Conservation (phyloP, 2,329 filamentous ascomycete species). For the Aspergillus bombycis region DNA sequence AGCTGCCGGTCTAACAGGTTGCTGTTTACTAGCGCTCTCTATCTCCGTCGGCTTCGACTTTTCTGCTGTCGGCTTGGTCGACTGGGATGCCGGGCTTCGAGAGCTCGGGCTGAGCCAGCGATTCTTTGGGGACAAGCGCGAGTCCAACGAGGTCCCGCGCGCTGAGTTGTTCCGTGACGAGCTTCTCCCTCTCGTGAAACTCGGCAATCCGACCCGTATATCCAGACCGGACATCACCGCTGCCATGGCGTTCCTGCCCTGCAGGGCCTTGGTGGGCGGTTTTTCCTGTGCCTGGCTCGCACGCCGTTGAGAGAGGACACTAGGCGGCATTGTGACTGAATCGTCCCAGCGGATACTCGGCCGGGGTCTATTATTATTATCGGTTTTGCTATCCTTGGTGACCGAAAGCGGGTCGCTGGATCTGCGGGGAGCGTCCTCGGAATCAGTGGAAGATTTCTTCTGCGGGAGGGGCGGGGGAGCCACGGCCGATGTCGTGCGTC, state of each 20-base stretch:
- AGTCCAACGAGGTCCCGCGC: slow-evolving; percentile 44
- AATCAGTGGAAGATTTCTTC: slow-evolving; percentile 11
- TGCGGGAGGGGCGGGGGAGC: slow-evolving; percentile 12
- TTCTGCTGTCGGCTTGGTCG: slow-evolving; percentile 57
- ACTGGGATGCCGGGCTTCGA: slow-evolving; percentile 39
- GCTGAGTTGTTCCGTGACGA: slow-evolving; percentile 44
- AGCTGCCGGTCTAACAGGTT: slow-evolving; percentile 67
- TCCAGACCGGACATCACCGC: slow-evolving; percentile 48
- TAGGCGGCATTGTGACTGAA: slow-evolving; percentile 22
- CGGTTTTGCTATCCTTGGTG: slow-evolving; percentile 16
- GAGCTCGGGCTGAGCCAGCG: slow-evolving; percentile 56
- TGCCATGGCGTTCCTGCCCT: slow-evolving; percentile 50
- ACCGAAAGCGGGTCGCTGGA: slow-evolving; percentile 12
- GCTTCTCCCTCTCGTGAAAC: slow-evolving; percentile 40
- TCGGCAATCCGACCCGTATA: slow-evolving; percentile 36
- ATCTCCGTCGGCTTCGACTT: slow-evolving; percentile 68
- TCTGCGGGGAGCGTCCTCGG: slow-evolving; percentile 23
- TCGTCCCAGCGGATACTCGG: slow-evolving; percentile 24
- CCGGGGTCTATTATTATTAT: slow-evolving; percentile 37
- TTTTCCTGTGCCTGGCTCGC: slow-evolving; percentile 36
- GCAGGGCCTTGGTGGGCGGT: slow-evolving; percentile 27
- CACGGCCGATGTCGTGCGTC: slow-evolving; percentile 22
- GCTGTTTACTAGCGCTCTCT: slow-evolving; percentile 63
- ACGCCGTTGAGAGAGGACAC: slow-evolving; percentile 28
- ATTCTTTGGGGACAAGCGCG: slow-evolving; percentile 42